Evolutionary conservation across 2,329 filamentous ascomycete species (phyloP), one percentile per base, ranked within the genome.

Genomic region (Clarireedia paspali): DNA sequence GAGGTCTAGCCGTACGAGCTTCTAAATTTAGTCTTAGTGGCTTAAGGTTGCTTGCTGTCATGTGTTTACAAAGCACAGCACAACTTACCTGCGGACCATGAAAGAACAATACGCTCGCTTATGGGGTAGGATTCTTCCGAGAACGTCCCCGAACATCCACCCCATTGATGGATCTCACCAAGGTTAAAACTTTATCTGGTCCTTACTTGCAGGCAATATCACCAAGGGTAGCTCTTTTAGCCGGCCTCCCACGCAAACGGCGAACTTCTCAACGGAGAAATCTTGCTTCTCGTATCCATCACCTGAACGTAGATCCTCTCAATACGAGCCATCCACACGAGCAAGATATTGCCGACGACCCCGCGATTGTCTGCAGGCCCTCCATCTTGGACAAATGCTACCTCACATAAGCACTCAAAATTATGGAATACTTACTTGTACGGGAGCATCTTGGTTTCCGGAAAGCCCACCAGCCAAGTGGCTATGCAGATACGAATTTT

Each of bases 401-500:
- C 26, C 24, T 42, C 38, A 44, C 36, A 20, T 20, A 30, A 48
- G n/a, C 44, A 14, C 27, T n/a, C 24, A 44, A n/a, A 20, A 40
- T 48, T 4, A 17, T 53, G 23, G n/a, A 7, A 23, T 10, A 12
- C 7, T 14, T 40, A 2, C 3, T 24, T 15, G 17, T 54, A 30
- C 45, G 36, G 52, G 39, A 39, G 34, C 23, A 40, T 30, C 17
- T 23, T 42, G n/a, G n/a, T 49, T 55, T 55, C 36, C n/a, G 52
- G n/a, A 50, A 17, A 23, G n/a, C 20, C 17, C 26, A 44, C 34
- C 5, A 26, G 36, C 36, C 46, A 55, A 44, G 46, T 55, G 52
- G 52, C 45, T 36, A 42, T 55, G 52, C 52, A 55, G 52, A 55
- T 55, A 55, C 52, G 52, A 50, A 55, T 40, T 53, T 39, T 47